Conservation (phyloP, 768 basidiomycete genomes). For the Arthromyces matolae region DNA sequence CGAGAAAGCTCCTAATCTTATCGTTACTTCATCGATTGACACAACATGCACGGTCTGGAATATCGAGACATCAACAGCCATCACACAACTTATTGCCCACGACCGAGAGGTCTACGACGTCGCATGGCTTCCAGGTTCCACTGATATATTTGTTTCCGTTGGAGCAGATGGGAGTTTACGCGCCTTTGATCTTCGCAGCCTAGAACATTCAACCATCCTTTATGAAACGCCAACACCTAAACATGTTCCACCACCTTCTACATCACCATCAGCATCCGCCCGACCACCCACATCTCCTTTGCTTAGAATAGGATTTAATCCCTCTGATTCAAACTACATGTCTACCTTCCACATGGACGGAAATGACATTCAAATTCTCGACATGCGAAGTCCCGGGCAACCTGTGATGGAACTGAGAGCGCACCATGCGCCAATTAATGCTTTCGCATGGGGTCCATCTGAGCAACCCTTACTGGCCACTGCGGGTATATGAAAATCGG, state of each 20-base stretch:
- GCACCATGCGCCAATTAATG: slow-evolving; percentile 80
- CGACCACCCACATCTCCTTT: slow-evolving; percentile 79
- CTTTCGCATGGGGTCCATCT: slow-evolving; percentile 85
- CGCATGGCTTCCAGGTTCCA: slow-evolving; percentile 95
- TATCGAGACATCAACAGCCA: slow-evolving; percentile 86
- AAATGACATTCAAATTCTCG: slow-evolving; percentile 84
- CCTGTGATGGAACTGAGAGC: slow-evolving; percentile 90
- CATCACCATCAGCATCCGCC: slow-evolving; percentile 55
- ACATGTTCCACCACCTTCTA: slow-evolving; percentile 54
- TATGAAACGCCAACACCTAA: slow-evolving; percentile 91
- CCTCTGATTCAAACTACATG: slow-evolving; percentile 90
- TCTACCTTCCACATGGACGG: slow-evolving; percentile 97
- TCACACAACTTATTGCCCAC: slow-evolving; percentile 97
- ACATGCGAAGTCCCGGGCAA: slow-evolving; percentile 95
- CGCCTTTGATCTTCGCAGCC: slow-evolving; percentile 92
- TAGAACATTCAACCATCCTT: slow-evolving; percentile 97
- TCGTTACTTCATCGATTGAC: slow-evolving; percentile 97
- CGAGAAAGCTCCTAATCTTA: slow-evolving; percentile 80
- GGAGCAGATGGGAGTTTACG: slow-evolving; percentile 96
- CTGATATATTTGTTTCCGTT: slow-evolving; percentile 96
- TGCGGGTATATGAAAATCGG: slow-evolving; percentile 64
- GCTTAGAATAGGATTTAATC: slow-evolving; percentile 87
- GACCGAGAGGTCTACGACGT: slow-evolving; percentile 97
- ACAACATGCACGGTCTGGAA: slow-evolving; percentile 99
- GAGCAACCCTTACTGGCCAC: slow-evolving; percentile 84